These are phyloP conservation scores for Mycena metata DNA, from an alignment of 768 basidiomycete species.

Conservation along the genomic window DNA sequence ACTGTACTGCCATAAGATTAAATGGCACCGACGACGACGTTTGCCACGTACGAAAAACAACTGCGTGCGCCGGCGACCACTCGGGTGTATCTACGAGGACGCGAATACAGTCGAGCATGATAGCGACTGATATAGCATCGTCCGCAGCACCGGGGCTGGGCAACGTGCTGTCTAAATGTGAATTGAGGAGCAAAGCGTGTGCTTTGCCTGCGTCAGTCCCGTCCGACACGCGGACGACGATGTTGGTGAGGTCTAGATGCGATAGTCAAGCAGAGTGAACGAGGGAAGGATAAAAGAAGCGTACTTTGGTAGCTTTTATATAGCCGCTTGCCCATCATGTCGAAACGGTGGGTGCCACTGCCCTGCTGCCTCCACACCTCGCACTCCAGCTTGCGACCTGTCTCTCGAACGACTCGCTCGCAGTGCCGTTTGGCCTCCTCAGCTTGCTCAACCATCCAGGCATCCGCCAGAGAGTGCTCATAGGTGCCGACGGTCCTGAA, in stretches of 20 bases:
- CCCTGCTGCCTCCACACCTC: slow-evolving; percentile 94
- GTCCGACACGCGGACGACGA: slow-evolving; percentile 88
- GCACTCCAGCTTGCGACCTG: slow-evolving; percentile 79
- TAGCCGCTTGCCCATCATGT: slow-evolving; percentile 88
- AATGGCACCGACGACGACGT: background rate
- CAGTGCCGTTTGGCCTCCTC: slow-evolving; percentile 73
- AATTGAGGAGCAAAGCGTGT: slow-evolving; percentile 88
- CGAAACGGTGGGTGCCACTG: slow-evolving; percentile 90
- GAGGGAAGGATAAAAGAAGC: background rate
- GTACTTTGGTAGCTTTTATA: slow-evolving; percentile 84
- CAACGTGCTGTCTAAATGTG: slow-evolving; percentile 91
- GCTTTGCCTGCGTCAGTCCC: slow-evolving; percentile 79
- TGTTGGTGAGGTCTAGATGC: slow-evolving; percentile 76
- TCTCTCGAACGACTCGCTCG: slow-evolving; percentile 61
- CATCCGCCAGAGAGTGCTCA: slow-evolving; percentile 88
- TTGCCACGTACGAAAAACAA: slow-evolving; percentile 76
- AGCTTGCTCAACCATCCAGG: slow-evolving; percentile 83
- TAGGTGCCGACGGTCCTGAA: slow-evolving; percentile 92
- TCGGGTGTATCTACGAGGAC: slow-evolving; percentile 77
- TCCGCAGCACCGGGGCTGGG: slow-evolving; percentile 93
- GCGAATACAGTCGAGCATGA: slow-evolving; percentile 91
- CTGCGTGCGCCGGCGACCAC: slow-evolving; percentile 81
- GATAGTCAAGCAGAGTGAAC: background rate
- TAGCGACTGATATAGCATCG: slow-evolving; percentile 88
- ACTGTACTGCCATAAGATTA: slow-evolving; percentile 59